Base-by-base conservation (phyloP, 2,329 filamentous ascomycete species). In the Fusarium tjaetaba region DNA sequence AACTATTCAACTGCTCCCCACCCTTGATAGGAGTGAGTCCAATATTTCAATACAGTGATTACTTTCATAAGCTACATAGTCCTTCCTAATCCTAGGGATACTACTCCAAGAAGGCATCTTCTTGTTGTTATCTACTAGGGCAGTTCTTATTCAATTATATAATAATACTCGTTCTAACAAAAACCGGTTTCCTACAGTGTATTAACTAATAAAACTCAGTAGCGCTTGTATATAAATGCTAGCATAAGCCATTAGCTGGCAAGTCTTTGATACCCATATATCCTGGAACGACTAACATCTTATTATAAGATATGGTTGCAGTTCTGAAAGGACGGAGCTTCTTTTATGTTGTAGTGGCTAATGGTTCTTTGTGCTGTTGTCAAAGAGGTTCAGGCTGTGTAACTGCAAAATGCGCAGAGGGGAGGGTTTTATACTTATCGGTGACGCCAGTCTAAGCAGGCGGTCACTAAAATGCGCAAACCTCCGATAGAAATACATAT, bases 401-500 rank as follows among this genome's bases (percentile, higher is more conserved):
- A 20, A 3, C 43, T 4, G 10, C 0, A 11, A 22, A 22, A 3
- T 7, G 26, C 18, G 13, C 45, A 28, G 2, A 28, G 7, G 26
- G 1, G 13, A 13, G 20, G 20, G 1, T 22, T 4, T 28, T 28
- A 48, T 28, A 48, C 26, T 8, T 28, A 7, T 7, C 4, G 4
- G 28, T 7, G 9, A 4, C 20, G 5, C 26, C 5, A 26, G 26
- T 26, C 5, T 26, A 28, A 15, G 18, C 8, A 15, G 18, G 45
- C 2, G 4, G 20, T 6, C 18, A 22, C 18, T 15, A 5, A 15
- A 4, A 46, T 28, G 3, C 5, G 11, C 9, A 3, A 13, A 22
- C 13, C 5, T 22, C 13, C 2, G 7, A 42, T 4, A 42, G 22
- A 7, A 22, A 15, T 28, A 1, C 0, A 48, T 1, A 26, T 28